Evolutionary conservation across 2,329 filamentous ascomycete species (phyloP), one percentile per base, ranked within the genome.

Genomic region (Peltaster fructicola): DNA sequence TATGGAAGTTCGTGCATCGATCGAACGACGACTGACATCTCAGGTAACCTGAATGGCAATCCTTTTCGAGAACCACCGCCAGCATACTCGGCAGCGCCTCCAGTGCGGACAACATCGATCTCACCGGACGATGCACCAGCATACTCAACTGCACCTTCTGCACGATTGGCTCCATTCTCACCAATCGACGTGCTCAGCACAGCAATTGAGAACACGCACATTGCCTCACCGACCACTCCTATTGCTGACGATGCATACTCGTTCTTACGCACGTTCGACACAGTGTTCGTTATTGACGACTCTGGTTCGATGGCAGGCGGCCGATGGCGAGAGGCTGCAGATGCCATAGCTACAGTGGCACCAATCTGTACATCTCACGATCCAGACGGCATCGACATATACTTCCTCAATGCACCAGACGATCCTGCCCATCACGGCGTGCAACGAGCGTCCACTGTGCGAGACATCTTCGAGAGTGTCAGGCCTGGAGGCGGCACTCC

Each of bases 201-300:
- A n/a, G n/a, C n/a, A n/a, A n/a, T n/a, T n/a, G n/a, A n/a, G n/a
- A n/a, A n/a, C n/a, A n/a, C n/a, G n/a, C n/a, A n/a, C n/a, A 4
- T 9, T 2, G 8, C 7, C 6, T 8, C 18, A n/a, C 17, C 31
- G 17, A 17, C 34, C 3, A 17, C 30, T 20, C 23, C 35, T 6
- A 31, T 47, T 6, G 50, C 53, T 12, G 72, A 81, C 37, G 73
- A 81, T 39, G 65, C 61, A 2, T 88, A 79, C 45, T 64, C 70
- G 2, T 91, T 91, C 45, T 68, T 95, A 4, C 48, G 54, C 20
- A 61, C 61, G 9, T 93, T 92, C 45, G 81, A 95, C 53, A 93
- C 82, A 15, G 54, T 85, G 28, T 84, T 95, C 47, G 54, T 95
- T 2, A 80, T 95, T 44, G 85, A 95, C 45, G 85, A 95, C 56